Evolutionary conservation across 768 basidiomycete genomes (phyloP).

Genomic region (Pleurotus tuber-regium): DNA sequence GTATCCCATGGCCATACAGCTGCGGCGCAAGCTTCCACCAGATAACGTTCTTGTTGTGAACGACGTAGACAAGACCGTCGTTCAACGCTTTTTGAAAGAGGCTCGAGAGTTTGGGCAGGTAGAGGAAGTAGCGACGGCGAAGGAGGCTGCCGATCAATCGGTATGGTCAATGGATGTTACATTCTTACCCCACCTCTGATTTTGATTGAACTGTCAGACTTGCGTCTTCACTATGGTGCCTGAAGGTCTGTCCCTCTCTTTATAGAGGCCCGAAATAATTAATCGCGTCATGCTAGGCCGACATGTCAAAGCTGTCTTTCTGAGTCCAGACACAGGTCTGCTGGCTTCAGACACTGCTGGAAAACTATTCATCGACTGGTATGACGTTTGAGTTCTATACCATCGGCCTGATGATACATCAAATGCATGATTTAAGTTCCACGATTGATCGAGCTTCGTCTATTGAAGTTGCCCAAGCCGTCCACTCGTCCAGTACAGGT

Average conservation of each 20-base stretch:
- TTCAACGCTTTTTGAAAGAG: slow-evolving; percentile 26
- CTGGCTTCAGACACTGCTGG: slow-evolving; percentile 33
- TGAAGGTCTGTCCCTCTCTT: slow-evolving; percentile 26
- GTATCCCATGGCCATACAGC: slow-evolving; percentile 38
- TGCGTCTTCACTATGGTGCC: slow-evolving; percentile 40
- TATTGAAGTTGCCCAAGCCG: slow-evolving; percentile 27
- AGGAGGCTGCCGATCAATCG: slow-evolving; percentile 34
- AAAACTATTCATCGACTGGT: slow-evolving; percentile 44
- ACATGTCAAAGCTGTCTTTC: slow-evolving; percentile 37
- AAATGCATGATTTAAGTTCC: slow-evolving; percentile 26
- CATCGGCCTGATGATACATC: not conserved
- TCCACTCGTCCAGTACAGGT: slow-evolving; percentile 17
- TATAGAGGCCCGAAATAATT: not conserved
- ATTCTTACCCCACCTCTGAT: not conserved
- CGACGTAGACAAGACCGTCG: slow-evolving; percentile 28
- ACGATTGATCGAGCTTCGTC: slow-evolving; percentile 41
- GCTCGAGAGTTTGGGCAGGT: slow-evolving; percentile 17
- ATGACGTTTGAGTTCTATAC: slow-evolving; percentile 3
- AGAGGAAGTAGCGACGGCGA: slow-evolving; percentile 22
- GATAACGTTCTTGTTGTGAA: slow-evolving; percentile 29
- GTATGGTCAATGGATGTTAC: slow-evolving; percentile 10
- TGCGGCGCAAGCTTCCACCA: slow-evolving; percentile 27
- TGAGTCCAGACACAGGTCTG: slow-evolving; percentile 29
- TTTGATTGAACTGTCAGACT: slow-evolving; percentile 29
- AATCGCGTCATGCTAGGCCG: slow-evolving; percentile 21